phyloP scores from a whole-genome alignment of 768 basidiomycete species.

The Pleurotus tuber-regium region DNA sequence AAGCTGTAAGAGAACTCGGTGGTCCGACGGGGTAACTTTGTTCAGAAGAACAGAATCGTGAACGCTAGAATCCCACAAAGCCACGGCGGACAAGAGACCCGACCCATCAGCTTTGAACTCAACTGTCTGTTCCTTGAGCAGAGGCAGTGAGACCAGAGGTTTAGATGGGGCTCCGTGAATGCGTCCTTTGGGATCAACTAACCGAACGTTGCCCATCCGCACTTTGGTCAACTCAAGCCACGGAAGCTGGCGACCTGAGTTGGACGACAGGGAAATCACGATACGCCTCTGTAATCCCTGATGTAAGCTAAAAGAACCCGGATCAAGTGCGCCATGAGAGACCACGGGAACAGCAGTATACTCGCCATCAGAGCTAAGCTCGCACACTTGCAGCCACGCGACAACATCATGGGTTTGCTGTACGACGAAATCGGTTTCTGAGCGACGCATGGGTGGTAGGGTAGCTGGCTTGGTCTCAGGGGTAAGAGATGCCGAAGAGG shows the following conservation, averaged over 20 bases:
- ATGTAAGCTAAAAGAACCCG: slow-evolving; percentile 83
- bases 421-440: slow-evolving; percentile 88
- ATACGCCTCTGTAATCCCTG: slow-evolving; percentile 92
- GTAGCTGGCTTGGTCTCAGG: slow-evolving; percentile 39
- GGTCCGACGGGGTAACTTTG: slow-evolving; percentile 72
- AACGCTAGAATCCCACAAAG: slow-evolving; percentile 91
- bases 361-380: slow-evolving; percentile 80
- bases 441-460: slow-evolving; percentile 80
- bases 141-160: slow-evolving; percentile 65
- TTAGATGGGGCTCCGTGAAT: slow-evolving; percentile 77
- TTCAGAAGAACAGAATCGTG: slow-evolving; percentile 88
- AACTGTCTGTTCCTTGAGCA: slow-evolving; percentile 68
- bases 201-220: slow-evolving; percentile 77
- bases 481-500: slow-evolving; percentile 33
- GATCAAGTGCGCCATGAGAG: slow-evolving; percentile 70
- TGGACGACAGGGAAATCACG: slow-evolving; percentile 72
- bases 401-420: slow-evolving; percentile 91
- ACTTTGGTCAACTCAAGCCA: slow-evolving; percentile 81
- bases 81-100: slow-evolving; percentile 62
- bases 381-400: slow-evolving; percentile 81
- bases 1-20: slow-evolving; percentile 78
- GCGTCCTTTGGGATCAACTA: slow-evolving; percentile 82
- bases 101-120: slow-evolving; percentile 87
- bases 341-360: slow-evolving; percentile 84
- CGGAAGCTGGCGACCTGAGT: slow-evolving; percentile 86